Percentiles rank a stretch among this genome's conserved stretches.
phyloP scores from a whole-genome alignment of 2,329 filamentous ascomycete genomes.

The Talaromyces sp. region DNA sequence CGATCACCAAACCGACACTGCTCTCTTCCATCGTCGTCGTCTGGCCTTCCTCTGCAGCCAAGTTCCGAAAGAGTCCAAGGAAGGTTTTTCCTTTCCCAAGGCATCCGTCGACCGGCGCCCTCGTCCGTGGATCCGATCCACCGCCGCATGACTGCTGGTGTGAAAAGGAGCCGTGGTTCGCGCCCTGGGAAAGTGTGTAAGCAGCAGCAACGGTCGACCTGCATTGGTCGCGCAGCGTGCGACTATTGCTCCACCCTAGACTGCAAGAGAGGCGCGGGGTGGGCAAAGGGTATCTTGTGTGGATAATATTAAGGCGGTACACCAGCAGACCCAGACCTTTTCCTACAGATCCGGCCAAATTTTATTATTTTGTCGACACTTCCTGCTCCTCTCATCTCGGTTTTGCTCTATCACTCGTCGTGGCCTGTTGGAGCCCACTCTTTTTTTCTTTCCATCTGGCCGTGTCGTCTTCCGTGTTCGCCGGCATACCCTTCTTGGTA shows the following conservation, averaged over 20 bases:
- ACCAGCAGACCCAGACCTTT: not conserved
- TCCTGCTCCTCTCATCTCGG: not conserved
- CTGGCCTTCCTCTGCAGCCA: not conserved
- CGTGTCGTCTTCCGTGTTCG: not conserved
- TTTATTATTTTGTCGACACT: not conserved
- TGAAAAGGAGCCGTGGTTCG: conserved; percentile 25
- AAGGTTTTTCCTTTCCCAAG: not conserved
- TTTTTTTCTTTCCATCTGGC: not conserved
- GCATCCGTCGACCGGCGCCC: not conserved
- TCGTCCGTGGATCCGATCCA: conserved; percentile 9
- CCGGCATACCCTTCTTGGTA: not conserved
- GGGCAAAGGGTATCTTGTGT: not conserved
- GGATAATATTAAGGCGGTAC: not conserved
- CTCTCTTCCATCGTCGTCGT: not conserved
- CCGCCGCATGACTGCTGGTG: conserved; percentile 7
- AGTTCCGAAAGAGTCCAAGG: not conserved
- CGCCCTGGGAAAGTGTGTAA: not conserved
- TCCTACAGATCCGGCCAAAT: conserved; percentile 1
- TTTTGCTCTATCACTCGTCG: not conserved
- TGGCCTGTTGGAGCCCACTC: not conserved
- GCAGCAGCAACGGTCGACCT: conserved; percentile 10
- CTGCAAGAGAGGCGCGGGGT: not conserved
- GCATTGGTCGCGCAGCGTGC: conserved; percentile 7
- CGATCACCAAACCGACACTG: not conserved
- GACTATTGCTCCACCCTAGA: conserved; percentile 5